Base-by-base conservation (phyloP, 2,329 filamentous ascomycete genomes). In the Talaromyces rugulosus region DNA sequence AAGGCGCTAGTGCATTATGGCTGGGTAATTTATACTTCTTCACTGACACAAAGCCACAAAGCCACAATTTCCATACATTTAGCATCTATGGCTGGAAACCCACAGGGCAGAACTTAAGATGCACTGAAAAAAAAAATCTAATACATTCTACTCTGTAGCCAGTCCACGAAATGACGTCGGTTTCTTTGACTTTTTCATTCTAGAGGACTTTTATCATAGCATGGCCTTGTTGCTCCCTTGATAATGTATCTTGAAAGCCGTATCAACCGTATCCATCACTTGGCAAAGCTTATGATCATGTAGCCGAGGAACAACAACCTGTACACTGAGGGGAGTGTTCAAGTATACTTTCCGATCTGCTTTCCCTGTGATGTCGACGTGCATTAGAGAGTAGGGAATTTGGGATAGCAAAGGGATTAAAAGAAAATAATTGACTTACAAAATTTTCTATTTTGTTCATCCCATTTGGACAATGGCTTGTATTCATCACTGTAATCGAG, bases 401-500 rank as follows among this genome's bases (percentile, higher is more conserved):
- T 23, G 14, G 18, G 23, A 59, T 3, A 5, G 47, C 30, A 34
- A 9, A 59, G 27, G 14, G 14, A 7, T 36, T 36, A 36, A 2
- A 47, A 47, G 44, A 47, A 27, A 47, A 18, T 5, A 36, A 12
- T 47, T 16, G 52, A 73, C 79, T 69, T 75, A 81, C 86, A 89
- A 14, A 89, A 70, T 66, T 81, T 79, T 31, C 83, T 75, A 68
- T 88, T 88, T 16, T 75, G 78, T 70, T 83, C 82, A 69, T 89
- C 87, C 86, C 85, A 88, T 8, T 82, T 80, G 28, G 85, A 62
- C 5, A 69, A 69, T 28, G 66, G 72, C 1, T 69, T 66, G 36
- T 85, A 74, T 53, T 83, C 78, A 18, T 74, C 79, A 1, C 78
- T 71, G 54, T 82, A 68, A 33, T 81, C 69, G 64, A 86, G 72